Conservation (phyloP, 306 rosid species). For the barrel medic (Medicago truncatula) region DNA sequence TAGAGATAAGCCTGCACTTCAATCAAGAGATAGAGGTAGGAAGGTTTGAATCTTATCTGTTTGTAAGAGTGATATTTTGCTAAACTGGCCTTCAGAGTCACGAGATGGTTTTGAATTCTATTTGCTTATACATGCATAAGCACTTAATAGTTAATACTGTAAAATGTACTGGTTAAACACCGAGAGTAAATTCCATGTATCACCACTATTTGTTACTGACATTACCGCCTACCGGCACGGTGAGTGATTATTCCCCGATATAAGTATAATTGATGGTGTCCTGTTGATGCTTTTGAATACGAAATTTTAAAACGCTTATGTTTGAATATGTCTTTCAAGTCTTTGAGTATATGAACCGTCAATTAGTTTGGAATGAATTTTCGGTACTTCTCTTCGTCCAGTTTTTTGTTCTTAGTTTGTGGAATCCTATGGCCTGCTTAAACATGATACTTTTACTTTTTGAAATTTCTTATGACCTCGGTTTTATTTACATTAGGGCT, state of each 20-base stretch:
- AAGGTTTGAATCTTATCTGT: slow-evolving; percentile 40
- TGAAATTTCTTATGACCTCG: neutral
- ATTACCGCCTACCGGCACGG: neutral
- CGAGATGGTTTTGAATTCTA: slow-evolving; percentile 39
- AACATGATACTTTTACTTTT: neutral
- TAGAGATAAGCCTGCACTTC: slow-evolving; percentile 85
- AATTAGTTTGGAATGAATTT: slow-evolving; percentile 98
- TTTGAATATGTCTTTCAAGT: slow-evolving; percentile 6
- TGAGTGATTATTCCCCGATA: neutral
- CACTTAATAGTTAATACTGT: slow-evolving; percentile 1
- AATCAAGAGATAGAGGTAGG: slow-evolving; percentile 78
- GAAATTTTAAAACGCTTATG: neutral
- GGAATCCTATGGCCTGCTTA: slow-evolving; percentile 11
- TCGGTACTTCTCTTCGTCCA: slow-evolving; percentile 60
- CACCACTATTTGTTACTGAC: neutral
- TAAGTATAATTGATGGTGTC: neutral
- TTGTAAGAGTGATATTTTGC: slow-evolving; percentile 20
- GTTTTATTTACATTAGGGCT: no score
- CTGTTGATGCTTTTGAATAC: slow-evolving; percentile 20
- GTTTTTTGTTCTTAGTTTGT: slow-evolving; percentile 20
- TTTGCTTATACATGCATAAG: no score
- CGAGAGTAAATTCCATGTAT: neutral
- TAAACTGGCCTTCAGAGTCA: slow-evolving; percentile 17
- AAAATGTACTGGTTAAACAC: slow-evolving; percentile 22
- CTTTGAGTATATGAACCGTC: slow-evolving; percentile 90